Base-by-base conservation (phyloP, 2,329 filamentous ascomycete genomes). In the Fusarium irregulare region DNA sequence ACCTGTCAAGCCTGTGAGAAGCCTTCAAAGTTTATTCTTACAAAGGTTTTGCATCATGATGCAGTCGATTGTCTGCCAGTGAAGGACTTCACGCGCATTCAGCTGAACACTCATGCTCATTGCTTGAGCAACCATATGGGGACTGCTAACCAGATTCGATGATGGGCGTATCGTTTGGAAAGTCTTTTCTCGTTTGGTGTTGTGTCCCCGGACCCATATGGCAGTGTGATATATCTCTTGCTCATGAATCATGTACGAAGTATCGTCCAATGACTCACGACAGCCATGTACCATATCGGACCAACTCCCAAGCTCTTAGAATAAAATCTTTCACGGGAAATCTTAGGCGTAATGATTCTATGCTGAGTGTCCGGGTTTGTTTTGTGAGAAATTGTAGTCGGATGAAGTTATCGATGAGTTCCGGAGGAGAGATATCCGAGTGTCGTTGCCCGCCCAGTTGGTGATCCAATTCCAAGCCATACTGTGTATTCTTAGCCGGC, bases 221-320 rank as follows among this genome's bases (percentile, higher is more conserved):
- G 10, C n/a, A 21, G 32, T 51, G 37, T 53, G 20, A 40, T 45
- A 50, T 59, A 55, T 61, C 62, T 66, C 63, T 66, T 66, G 37
- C 63, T 66, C 62, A 40, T 61, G 44, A 41, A 37, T 41, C 62
- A 55, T 66, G 21, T 20, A 42, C 21, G 20, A 42, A 12, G 10
- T 9, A 20, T 41, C 30, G n/a, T 13, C 16, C 8, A 18, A 55
- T 61, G 47, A 55, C 40, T 49, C 42, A 60, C 20, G 48, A 65
- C 46, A 27, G 34, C 62, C 27, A 25, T 32, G 14, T 47, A 41
- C 53, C 20, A 30, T n/a, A 44, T n/a, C 30, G 32, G 10, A 37
- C 21, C 40, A n/a, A 54, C n/a, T 18, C 23, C 63, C 62, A 66
- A 66, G 55, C 62, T 66, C 63, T 66, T 54, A 12, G 21, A n/a